These are phyloP conservation scores for Alternaria incomplexa DNA, from an alignment of 2,329 filamentous ascomycete genomes.

Conservation along the genomic window DNA sequence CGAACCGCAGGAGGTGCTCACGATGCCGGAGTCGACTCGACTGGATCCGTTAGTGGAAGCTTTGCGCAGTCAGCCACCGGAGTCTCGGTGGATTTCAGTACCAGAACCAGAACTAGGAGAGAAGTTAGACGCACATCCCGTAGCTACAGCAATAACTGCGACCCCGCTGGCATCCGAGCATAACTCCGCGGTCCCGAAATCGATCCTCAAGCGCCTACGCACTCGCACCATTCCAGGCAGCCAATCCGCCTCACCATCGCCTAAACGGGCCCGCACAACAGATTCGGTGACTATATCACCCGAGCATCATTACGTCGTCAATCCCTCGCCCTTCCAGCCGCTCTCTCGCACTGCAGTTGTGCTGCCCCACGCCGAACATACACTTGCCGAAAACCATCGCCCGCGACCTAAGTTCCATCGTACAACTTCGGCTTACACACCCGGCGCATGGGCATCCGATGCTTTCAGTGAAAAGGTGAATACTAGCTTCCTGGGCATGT, in stretches of 20 bases:
- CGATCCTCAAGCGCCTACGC: constrained; percentile 15
- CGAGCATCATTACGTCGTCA: constrained; percentile 5
- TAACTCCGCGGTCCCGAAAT: background rate
- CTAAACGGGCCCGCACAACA: constrained; percentile 17
- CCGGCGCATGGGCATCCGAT: constrained; percentile 16
- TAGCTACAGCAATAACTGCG: background rate
- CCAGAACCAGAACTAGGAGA: background rate
- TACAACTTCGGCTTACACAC: background rate
- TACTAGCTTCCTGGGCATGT: constrained; percentile 10
- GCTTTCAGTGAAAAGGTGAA: constrained; percentile 10
- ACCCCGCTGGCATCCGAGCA: background rate
- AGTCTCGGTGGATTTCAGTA: background rate
- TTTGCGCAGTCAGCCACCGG: background rate
- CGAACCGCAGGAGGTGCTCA: background rate
- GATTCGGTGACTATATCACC: constrained; percentile 13
- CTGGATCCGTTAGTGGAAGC: background rate
- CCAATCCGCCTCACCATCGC: background rate
- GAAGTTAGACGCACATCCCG: background rate
- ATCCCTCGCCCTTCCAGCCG: constrained; percentile 8
- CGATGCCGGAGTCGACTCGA: background rate
- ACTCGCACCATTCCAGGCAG: background rate
- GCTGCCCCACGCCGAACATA: constrained; percentile 6
- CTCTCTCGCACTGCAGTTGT: background rate
- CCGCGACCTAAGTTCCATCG: constrained; percentile 3
- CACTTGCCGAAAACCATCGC: constrained; percentile 5